A percentile compares a stretch with the other conserved stretches of the same genome.
Conservation (phyloP, 1,284 basidiomycete species). For the Pascua sp. region DNA sequence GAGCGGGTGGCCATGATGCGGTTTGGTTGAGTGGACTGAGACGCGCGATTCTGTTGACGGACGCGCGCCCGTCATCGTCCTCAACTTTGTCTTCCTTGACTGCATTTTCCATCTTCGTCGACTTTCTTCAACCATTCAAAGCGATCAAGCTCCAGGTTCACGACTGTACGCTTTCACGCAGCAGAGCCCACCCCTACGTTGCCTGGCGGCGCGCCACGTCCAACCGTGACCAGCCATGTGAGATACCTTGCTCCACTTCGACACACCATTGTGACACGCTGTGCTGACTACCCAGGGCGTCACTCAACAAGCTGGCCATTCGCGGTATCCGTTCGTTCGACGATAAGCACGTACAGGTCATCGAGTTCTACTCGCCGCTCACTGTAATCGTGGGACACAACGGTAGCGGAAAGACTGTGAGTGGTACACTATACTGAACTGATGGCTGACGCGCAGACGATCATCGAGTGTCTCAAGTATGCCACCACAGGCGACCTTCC, state of each 20-base stretch:
- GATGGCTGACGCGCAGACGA: conserved; percentile 57
- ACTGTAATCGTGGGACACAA: conserved; percentile 99
- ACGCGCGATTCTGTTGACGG: too few relatives aligned
- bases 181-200: too few relatives aligned
- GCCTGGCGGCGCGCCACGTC: not conserved
- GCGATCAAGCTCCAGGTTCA: too few relatives aligned
- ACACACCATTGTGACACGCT: not conserved
- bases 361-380: conserved; percentile 95
- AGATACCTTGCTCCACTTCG: not conserved
- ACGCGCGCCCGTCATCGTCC: too few relatives aligned
- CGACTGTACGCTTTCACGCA: too few relatives aligned
- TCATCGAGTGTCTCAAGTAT: conserved; percentile 99
- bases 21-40: too few relatives aligned
- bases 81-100: too few relatives aligned
- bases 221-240: not conserved
- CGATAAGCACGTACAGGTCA: conserved; percentile 89
- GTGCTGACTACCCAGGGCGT: conserved; percentile 61
- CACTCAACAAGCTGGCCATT: conserved; percentile 83
- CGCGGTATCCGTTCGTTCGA: conserved; percentile 72
- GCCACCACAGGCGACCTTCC: conserved; percentile 97
- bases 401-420: conserved; percentile 90
- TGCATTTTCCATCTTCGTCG: too few relatives aligned
- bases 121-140: too few relatives aligned
- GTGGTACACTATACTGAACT: conserved; percentile 10
- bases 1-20: too few relatives aligned